Conservation (phyloP, 108 stramenopile species). For the Nannochloropsis salina region DNA sequence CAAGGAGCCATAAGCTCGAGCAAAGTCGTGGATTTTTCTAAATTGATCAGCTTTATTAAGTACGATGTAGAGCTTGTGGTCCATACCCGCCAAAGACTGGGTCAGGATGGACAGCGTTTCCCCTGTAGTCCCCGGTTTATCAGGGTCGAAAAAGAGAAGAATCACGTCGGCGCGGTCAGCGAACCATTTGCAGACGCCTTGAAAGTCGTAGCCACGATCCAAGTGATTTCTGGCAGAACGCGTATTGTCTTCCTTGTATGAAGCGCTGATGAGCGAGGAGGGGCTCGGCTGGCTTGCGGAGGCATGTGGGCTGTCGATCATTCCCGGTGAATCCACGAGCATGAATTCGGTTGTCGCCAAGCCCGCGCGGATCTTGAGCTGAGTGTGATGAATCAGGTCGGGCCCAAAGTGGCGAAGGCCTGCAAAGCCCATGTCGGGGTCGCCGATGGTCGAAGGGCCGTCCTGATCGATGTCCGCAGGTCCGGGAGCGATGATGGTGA, state of each 20-base stretch:
- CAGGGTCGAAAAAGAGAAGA: constrained; percentile 96
- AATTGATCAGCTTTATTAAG: constrained; percentile 83
- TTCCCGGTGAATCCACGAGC: constrained; percentile 92
- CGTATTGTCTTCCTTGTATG: neutral
- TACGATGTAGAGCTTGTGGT: constrained; percentile 97
- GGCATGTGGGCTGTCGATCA: constrained; percentile 74
- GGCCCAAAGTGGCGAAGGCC: constrained; percentile 86
- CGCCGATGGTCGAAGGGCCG: constrained; percentile 76
- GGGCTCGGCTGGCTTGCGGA: neutral
- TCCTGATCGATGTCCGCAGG: constrained; percentile 82
- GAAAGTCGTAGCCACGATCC: constrained; percentile 98
- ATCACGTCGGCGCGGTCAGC: constrained; percentile 97
- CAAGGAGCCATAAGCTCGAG: constrained; percentile 92
- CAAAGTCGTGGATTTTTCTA: constrained; percentile 90
- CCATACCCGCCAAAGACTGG: constrained; percentile 85
- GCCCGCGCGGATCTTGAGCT: constrained; percentile 73
- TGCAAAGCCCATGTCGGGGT: constrained; percentile 94
- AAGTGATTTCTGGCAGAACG: constrained; percentile 38
- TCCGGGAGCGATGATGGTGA: constrained; percentile 94
- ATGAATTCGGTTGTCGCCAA: constrained; percentile 65
- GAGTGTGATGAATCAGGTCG: constrained; percentile 86
- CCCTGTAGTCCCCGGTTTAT: constrained; percentile 89
- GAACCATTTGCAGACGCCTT: constrained; percentile 87
- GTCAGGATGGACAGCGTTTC: constrained; percentile 90
- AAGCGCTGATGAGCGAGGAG: neutral